These are phyloP conservation scores for Begonia loranthoides DNA, from an alignment of 306 rosid genomes.

Conservation along the genomic window DNA sequence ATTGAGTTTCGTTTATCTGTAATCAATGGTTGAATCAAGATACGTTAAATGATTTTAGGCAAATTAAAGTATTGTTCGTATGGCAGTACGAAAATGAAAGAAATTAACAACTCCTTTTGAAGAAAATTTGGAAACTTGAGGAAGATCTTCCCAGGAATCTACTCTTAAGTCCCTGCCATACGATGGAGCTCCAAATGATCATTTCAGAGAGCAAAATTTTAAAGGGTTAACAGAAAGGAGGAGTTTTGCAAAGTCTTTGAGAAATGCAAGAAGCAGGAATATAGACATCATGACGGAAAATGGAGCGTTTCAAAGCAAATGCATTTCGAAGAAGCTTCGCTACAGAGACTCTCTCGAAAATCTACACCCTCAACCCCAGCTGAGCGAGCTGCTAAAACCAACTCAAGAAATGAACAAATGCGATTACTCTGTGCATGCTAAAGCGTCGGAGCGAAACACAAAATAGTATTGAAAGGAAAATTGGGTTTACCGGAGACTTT, in stretches of 20 bases:
- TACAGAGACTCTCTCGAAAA: constrained; percentile 18
- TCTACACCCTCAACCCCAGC: not conserved
- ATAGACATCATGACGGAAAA: constrained; percentile 31
- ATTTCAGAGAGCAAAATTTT: not conserved
- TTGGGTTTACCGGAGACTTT: not conserved
- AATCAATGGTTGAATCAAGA: too few relatives aligned
- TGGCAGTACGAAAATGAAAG: not conserved
- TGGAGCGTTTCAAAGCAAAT: constrained; percentile 31
- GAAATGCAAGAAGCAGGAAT: constrained; percentile 3
- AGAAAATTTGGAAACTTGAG: constrained; percentile 36
- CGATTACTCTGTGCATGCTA: not conserved
- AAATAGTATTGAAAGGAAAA: not conserved
- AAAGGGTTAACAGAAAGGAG: not conserved
- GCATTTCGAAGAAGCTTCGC: constrained; percentile 57
- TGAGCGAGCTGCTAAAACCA: not conserved
- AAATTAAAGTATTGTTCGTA: too few relatives aligned
- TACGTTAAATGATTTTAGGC: too few relatives aligned
- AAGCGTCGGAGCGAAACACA: not conserved
- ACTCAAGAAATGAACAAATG: not conserved
- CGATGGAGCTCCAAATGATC: constrained; percentile 8
- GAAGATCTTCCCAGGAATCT: constrained; percentile 33
- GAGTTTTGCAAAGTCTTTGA: not conserved
- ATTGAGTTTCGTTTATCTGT: too few relatives aligned
- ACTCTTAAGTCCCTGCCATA: constrained; percentile 33
- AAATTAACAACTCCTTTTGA: constrained; percentile 38